phyloP scores from a whole-genome alignment of 1,284 basidiomycete species.

The Veloporphyrellus conicus region DNA sequence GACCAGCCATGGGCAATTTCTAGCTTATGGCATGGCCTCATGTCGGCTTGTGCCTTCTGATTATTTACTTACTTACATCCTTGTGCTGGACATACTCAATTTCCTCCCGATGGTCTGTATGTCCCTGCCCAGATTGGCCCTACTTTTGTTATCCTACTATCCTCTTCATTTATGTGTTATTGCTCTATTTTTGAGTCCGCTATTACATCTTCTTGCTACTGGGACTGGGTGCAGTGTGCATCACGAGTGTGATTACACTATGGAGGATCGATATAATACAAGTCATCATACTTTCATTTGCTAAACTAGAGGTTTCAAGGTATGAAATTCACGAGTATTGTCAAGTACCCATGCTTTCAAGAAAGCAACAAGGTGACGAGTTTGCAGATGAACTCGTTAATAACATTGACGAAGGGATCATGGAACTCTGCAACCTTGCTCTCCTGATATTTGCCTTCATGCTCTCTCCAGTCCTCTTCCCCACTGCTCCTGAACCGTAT shows the following conservation, averaged over 20 bases:
- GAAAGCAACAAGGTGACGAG: slow-evolving; percentile 35
- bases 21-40: slow-evolving; percentile 48
- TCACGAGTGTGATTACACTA: slow-evolving; percentile 13
- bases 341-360: slow-evolving; percentile 55
- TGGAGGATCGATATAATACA: slow-evolving; percentile 1
- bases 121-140: slow-evolving; percentile 3
- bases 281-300: slow-evolving; percentile 17
- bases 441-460: slow-evolving; percentile 45
- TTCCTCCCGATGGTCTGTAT: slow-evolving; percentile 11
- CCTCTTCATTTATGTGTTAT: slow-evolving; percentile 35
- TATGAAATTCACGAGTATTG: slow-evolving; percentile 44
- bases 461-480: slow-evolving; percentile 44
- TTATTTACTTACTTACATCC: slow-evolving; percentile 38
- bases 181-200: slow-evolving; percentile 36
- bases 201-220: slow-evolving; percentile 38
- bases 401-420: slow-evolving; percentile 29
- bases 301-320: slow-evolving; percentile 19
- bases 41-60: slow-evolving; percentile 19
- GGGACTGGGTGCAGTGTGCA: slow-evolving; percentile 13
- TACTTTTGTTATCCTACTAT: slow-evolving; percentile 33
- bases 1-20: slow-evolving; percentile 73
- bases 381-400: slow-evolving; percentile 16
- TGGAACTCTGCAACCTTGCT: slow-evolving; percentile 41
- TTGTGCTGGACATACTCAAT: slow-evolving; percentile 38
- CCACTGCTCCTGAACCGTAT: slow-evolving; percentile 63